Conservation (phyloP, 257 asterid genomes). For the Ajuga chamaepitys region DNA sequence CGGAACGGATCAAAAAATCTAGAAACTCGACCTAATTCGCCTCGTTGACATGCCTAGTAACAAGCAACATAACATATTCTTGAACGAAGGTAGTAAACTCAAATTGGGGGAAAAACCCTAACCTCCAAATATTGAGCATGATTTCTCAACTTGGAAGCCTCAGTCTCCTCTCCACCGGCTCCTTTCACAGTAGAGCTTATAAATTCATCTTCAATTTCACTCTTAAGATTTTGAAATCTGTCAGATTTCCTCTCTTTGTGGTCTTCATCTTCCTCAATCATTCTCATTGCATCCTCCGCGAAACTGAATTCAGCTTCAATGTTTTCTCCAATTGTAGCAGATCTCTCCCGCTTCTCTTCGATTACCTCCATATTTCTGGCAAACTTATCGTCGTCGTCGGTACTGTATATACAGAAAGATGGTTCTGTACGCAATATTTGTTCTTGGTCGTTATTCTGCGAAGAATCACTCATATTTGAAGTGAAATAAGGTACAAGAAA, state of each 20-base stretch:
- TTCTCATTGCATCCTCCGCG: conserved; percentile 26
- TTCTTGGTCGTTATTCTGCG: conserved; percentile 2
- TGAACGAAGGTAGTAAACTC: neutral
- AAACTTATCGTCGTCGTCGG: conserved; percentile 19
- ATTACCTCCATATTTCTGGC: conserved; percentile 12
- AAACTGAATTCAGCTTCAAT: conserved; percentile 45
- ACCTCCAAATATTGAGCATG: conserved; percentile 76
- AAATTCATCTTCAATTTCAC: conserved; percentile 16
- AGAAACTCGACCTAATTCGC: no score
- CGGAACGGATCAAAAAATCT: no score
- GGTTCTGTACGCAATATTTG: conserved; percentile 51
- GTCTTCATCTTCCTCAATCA: conserved; percentile 37
- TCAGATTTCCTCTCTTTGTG: conserved; percentile 16
- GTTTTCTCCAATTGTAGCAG: conserved; percentile 22
- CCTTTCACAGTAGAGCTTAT: no score
- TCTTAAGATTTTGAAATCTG: conserved; percentile 25
- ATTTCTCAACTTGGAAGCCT: conserved; percentile 28
- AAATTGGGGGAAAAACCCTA: neutral
- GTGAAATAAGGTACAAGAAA: neutral
- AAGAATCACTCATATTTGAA: conserved; percentile 11
- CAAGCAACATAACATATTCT: neutral
- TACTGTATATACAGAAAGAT: conserved; percentile 53
- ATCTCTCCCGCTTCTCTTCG: conserved; percentile 24
- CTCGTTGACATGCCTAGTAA: no score
- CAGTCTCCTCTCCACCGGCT: conserved; percentile 10